Conservation (phyloP, 1,284 basidiomycete species). For the Pterula multifida region DNA sequence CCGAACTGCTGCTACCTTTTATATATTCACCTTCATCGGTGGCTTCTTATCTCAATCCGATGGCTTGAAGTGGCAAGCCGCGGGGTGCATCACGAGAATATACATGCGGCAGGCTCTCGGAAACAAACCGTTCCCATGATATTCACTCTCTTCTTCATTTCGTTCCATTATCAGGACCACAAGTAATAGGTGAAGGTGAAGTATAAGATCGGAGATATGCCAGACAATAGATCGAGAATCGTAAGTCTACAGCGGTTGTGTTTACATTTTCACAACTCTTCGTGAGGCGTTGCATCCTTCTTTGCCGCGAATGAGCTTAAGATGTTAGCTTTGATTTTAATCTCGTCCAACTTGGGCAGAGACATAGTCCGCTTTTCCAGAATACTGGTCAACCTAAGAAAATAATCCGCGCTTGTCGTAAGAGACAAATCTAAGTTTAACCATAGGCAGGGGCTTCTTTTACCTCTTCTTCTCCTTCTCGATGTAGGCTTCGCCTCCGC, state of each 20-base stretch:
- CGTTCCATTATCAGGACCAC: neutral
- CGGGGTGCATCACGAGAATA: neutral
- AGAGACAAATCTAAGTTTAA: neutral
- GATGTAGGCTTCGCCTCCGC: constrained; percentile 66
- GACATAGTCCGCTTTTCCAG: constrained; percentile 67
- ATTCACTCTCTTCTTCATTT: neutral
- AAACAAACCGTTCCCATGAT: neutral
- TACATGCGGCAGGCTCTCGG: neutral
- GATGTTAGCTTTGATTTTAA: constrained; percentile 87
- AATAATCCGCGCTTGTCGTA: constrained; percentile 7
- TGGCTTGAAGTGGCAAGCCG: neutral
- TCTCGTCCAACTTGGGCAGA: constrained; percentile 80
- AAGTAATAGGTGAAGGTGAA: neutral
- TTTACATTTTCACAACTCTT: constrained; percentile 18
- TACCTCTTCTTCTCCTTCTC: constrained; percentile 81
- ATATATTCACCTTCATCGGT: neutral
- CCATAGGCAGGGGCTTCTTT: constrained; percentile 15
- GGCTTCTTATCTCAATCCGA: neutral
- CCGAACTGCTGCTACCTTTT: neutral
- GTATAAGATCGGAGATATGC: neutral
- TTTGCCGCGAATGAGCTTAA: constrained; percentile 59
- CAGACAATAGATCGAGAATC: neutral
- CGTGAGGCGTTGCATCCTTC: constrained; percentile 27
- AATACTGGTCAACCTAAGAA: constrained; percentile 49
- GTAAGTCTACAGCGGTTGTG: neutral